A percentile compares a stretch with the other conserved stretches of the same genome.
phyloP scores from a whole-genome alignment of 768 basidiomycete species.

The Tylopilus vinaceipallidus region DNA sequence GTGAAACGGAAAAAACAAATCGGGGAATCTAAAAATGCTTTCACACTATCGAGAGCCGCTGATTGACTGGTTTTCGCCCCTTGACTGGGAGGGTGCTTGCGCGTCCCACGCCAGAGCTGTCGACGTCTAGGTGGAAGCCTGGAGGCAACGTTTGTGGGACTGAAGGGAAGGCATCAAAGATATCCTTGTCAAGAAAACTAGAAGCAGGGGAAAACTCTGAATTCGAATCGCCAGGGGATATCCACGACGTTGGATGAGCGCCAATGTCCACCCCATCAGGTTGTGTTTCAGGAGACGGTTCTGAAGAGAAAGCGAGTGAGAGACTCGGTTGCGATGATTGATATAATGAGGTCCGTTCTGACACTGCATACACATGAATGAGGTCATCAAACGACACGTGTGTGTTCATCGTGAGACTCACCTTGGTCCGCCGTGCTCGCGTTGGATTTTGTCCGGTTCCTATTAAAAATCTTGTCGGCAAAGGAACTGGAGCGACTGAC shows the following conservation, averaged over 20 bases:
- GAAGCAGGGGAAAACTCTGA: constrained; percentile 39
- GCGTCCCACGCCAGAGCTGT: constrained; percentile 12
- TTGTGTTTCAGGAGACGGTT: constrained; percentile 15
- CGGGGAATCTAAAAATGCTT: constrained; percentile 8
- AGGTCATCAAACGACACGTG: neutral
- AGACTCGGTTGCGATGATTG: constrained; percentile 25
- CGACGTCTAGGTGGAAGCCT: constrained; percentile 20
- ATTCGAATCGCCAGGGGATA: constrained; percentile 43
- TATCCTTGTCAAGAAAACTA: constrained; percentile 48
- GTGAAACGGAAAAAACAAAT: neutral
- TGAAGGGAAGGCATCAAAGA: constrained; percentile 72
- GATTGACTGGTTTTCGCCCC: constrained; percentile 25
- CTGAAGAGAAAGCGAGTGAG: constrained; percentile 20
- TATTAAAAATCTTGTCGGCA: constrained; percentile 57
- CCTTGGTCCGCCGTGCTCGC: constrained; percentile 45
- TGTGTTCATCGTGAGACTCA: constrained; percentile 27
- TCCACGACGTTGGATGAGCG: constrained; percentile 44
- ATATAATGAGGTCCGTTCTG: constrained; percentile 30
- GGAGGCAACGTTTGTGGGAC: constrained; percentile 54
- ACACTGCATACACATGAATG: neutral
- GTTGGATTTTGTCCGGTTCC: constrained; percentile 53
- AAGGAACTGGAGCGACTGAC: constrained; percentile 55
- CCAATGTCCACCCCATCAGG: constrained; percentile 11
- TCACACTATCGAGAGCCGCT: constrained; percentile 26
- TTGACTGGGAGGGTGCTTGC: constrained; percentile 28